Evolutionary conservation across 2,329 filamentous ascomycete species (phyloP).

Genomic region (Neocucurbitaria cava): DNA sequence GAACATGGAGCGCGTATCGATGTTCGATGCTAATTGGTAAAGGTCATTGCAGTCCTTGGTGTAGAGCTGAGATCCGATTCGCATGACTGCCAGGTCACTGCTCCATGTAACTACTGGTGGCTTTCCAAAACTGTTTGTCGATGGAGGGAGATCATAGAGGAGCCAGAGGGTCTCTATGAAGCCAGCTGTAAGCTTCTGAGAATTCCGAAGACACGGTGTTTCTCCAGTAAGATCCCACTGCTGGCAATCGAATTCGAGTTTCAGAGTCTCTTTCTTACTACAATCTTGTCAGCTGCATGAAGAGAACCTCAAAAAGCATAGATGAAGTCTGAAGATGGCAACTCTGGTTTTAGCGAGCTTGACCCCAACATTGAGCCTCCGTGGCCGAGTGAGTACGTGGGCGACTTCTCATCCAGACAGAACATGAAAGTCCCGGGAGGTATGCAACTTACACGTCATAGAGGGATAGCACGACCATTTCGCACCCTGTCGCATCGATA

Average conservation of each 20-base stretch:
- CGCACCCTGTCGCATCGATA: background rate
- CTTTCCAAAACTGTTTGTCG: background rate
- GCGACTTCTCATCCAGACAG: background rate
- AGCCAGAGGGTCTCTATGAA: background rate
- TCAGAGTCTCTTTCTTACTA: background rate
- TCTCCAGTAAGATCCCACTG: background rate
- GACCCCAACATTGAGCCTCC: background rate
- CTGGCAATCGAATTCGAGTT: background rate
- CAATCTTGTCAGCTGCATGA: background rate
- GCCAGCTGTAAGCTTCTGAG: background rate
- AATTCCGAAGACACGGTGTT: background rate
- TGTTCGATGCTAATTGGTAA: background rate
- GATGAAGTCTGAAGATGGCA: no score
- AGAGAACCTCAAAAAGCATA: background rate
- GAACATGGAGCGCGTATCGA: background rate
- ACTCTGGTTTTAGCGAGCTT: no score
- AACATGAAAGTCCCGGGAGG: background rate
- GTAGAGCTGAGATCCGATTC: conserved; percentile 1
- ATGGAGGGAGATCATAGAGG: background rate
- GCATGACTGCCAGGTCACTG: background rate
- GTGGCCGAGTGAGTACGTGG: background rate
- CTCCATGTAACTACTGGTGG: background rate
- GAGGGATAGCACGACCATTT: background rate
- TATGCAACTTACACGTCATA: background rate
- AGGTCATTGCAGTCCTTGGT: background rate